Evolutionary conservation across 2,329 filamentous ascomycete species (phyloP).

Genomic region (Pseudonectria buxi): DNA sequence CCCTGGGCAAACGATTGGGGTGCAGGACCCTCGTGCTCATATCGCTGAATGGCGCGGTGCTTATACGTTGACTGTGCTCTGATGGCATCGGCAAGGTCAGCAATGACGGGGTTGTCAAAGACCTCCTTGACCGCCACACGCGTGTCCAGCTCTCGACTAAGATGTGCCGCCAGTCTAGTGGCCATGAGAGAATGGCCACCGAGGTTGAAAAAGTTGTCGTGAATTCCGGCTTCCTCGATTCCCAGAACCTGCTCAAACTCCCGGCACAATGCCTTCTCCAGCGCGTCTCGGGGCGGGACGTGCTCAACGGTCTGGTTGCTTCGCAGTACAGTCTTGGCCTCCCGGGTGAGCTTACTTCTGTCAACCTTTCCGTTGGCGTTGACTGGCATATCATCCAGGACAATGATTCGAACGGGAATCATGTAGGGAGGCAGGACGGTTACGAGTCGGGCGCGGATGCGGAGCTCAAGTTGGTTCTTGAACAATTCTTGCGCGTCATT

Average conservation of each 20-base stretch:
- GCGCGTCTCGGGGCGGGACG: too few species aligned
- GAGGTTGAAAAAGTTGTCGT: slow-evolving; percentile 15
- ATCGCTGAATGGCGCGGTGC: background rate
- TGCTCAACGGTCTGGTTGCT: background rate
- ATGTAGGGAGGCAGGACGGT: slow-evolving; percentile 18
- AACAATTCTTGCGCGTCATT: too few species aligned
- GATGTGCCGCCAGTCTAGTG: slow-evolving; percentile 9
- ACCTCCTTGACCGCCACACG: background rate
- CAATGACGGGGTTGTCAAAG: background rate
- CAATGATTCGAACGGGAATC: slow-evolving; percentile 15
- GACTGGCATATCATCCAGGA: slow-evolving; percentile 20
- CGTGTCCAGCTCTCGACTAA: background rate
- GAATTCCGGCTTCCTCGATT: too few species aligned
- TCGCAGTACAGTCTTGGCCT: slow-evolving; percentile 1
- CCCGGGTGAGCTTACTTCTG: too few species aligned
- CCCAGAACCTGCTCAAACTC: too few species aligned
- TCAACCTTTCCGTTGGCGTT: slow-evolving; percentile 21
- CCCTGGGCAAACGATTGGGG: slow-evolving; percentile 7
- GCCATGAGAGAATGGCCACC: slow-evolving; percentile 18
- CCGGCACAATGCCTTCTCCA: too few species aligned
- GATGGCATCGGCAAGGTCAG: background rate
- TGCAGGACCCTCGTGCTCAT: background rate
- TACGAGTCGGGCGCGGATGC: background rate
- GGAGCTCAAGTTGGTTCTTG: too few species aligned
- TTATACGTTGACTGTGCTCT: background rate